Evolutionary conservation across 2,329 filamentous ascomycete species (phyloP), one percentile per base, ranked within the genome.

Genomic region (Diaporthe sp.): DNA sequence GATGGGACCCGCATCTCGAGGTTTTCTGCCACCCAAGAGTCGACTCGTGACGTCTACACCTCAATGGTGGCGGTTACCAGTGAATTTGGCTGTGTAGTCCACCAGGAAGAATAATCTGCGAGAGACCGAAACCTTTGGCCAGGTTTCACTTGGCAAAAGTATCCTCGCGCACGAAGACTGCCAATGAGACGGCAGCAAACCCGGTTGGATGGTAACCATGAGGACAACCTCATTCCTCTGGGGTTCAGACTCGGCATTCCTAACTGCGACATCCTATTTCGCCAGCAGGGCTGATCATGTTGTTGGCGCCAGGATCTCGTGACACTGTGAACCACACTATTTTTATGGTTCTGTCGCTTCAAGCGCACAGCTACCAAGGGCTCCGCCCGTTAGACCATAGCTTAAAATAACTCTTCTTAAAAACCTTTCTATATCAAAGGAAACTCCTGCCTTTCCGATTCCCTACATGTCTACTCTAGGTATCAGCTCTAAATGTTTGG

Each of bases 131-230:
- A 25, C 31, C 60, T 47, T 65, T 65, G 39, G 39, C 39, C 28
- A 65, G 60, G 60, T 47, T 65, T 65, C 60, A 31, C 39, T 47
- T 65, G 60, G 39, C 39, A 47, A 65, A 28, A 31, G n/a, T 44
- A 47, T 17, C 25, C 39, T 31, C 25, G 17, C 34, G 60, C 60
- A 63, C 37, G n/a, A 53, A 15, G 22, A 34, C 5, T 42, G 13
- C 13, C 60, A 44, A 25, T 28, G 13, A n/a, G 57, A n/a, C 31
- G 55, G 55, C 31, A 58, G 58, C 13, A 65, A 44, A 65, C 17
- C 60, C 60, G 39, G 25, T 31, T 31, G 60, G 39, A 28, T 31
- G 39, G 60, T 65, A 31, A 6, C 13, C n/a, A 42, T 28, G 1
- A 44, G 37, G 37, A 63, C 13, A 12, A 34, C 10, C 44, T 67